phyloP scores from a whole-genome alignment of 2,329 filamentous ascomycete genomes.

The Diaporthe australafricana region DNA sequence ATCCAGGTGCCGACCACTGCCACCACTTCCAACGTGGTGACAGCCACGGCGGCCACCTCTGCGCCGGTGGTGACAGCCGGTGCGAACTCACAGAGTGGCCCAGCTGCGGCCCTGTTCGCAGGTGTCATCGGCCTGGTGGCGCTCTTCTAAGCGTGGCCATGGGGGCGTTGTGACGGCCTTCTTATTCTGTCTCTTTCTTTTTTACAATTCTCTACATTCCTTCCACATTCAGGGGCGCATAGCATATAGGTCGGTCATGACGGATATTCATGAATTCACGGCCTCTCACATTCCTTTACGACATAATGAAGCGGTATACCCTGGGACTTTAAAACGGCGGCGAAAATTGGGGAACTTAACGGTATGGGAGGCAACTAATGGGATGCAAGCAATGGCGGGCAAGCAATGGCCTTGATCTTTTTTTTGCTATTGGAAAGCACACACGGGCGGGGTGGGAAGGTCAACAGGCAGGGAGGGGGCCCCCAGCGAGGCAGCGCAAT shows the following conservation, averaged over 20 bases:
- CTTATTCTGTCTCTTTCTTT: background rate
- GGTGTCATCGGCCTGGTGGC: slow-evolving; percentile 53
- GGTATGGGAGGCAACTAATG: background rate
- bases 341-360: background rate
- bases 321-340: slow-evolving; percentile 19
- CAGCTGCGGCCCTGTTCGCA: slow-evolving; percentile 51
- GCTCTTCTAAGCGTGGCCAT: slow-evolving; percentile 46
- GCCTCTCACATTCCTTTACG: slow-evolving; percentile 34
- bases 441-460: background rate
- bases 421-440: background rate
- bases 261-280: slow-evolving; percentile 16
- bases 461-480: background rate
- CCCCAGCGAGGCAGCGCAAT: background rate
- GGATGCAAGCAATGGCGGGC: background rate
- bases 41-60: slow-evolving; percentile 38
- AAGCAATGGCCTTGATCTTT: background rate
- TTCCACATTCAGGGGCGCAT: slow-evolving; percentile 16
- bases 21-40: slow-evolving; percentile 43
- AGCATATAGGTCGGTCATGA: slow-evolving; percentile 28
- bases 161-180: background rate
- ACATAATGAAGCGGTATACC: slow-evolving; percentile 28
- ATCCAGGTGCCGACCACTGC: slow-evolving; percentile 46
- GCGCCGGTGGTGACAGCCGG: slow-evolving; percentile 45
- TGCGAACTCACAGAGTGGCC: slow-evolving; percentile 48
- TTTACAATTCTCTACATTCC: slow-evolving; percentile 30